Base-by-base conservation (phyloP, 2,329 filamentous ascomycete species). In the Penicillium sp. region DNA sequence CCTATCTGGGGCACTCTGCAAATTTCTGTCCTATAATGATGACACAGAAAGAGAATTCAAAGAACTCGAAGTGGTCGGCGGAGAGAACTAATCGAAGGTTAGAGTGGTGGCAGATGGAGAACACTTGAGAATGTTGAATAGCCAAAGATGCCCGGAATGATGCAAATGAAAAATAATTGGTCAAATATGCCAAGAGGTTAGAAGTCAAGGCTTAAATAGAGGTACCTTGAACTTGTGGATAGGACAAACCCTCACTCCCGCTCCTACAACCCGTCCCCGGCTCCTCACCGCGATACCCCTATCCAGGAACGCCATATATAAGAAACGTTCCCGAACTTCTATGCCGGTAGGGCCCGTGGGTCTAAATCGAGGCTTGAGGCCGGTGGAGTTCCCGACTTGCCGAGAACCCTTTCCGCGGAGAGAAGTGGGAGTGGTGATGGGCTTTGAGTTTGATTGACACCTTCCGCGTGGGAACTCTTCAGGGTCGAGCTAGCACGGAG, bases 371-470 rank as follows among this genome's bases (percentile, higher is more conserved):
- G 38, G 23, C 29, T 33, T 23, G 9, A 53, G 27, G 35, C 54
- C 42, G 23, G 35, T 46, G 55, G 48, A 45, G 40, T 17, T 21
- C 37, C 35, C 46, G 53, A 51, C 45, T 49, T 65, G 60, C 58
- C 63, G 57, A 56, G 7, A 40, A 12, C 13, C 25, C 42, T 61
- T 62, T 57, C 60, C 62, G 62, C 43, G 60, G 58, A 55, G 21
- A 37, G 25, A 21, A 23, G 27, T 42, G 41, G 21, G 47, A 21
- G 45, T 21, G 48, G 10, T 13, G 43, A 31, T 56, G 47, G 6
- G 23, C 35, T 27, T 25, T 49, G 19, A 15, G 15, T 40, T 50
- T 15, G 9, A 2, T 31, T 46, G 54, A 40, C 19, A 47, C 8
- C 15, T 47, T 51, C 13, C 12, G 13, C 10, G 12, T 35, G 25